A percentile compares a stretch with the other conserved stretches of the same genome.
These are phyloP conservation scores for Cardiospermum halicacabum DNA, from an alignment of 345 rosid species.

Conservation along the genomic window DNA sequence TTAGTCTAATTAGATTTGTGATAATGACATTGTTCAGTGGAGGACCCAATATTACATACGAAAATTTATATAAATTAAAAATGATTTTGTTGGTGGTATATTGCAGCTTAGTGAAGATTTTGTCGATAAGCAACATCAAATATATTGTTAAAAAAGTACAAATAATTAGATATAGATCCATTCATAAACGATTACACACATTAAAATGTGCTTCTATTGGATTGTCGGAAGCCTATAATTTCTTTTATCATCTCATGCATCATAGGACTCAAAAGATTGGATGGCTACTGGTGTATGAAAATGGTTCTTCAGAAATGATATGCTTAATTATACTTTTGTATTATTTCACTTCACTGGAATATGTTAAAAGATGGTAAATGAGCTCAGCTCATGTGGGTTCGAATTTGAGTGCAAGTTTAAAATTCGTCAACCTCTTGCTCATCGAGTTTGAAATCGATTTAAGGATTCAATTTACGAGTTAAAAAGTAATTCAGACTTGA, in stretches of 20 bases:
- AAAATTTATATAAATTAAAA: neutral
- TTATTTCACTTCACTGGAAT: too few species aligned
- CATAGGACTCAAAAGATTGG: neutral
- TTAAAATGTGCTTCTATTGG: neutral
- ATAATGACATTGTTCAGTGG: slow-evolving; percentile 1
- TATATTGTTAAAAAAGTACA: neutral
- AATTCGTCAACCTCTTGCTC: too few species aligned
- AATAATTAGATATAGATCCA: neutral
- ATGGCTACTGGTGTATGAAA: neutral
- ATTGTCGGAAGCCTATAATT: neutral
- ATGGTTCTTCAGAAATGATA: too few species aligned
- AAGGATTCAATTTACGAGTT: too few species aligned
- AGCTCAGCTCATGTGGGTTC: too few species aligned
- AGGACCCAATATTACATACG: neutral
- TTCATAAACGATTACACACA: neutral
- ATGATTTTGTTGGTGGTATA: neutral
- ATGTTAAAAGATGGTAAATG: too few species aligned
- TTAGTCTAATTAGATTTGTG: neutral
- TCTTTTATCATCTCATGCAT: neutral
- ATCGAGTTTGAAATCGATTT: too few species aligned
- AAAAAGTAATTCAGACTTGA: too few species aligned
- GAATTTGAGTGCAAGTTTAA: too few species aligned
- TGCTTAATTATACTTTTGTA: too few species aligned
- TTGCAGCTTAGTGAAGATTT: neutral
- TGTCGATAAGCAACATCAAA: neutral